Conservation (phyloP, 1,284 basidiomycete species). For the Thecaphora thlaspeos region DNA sequence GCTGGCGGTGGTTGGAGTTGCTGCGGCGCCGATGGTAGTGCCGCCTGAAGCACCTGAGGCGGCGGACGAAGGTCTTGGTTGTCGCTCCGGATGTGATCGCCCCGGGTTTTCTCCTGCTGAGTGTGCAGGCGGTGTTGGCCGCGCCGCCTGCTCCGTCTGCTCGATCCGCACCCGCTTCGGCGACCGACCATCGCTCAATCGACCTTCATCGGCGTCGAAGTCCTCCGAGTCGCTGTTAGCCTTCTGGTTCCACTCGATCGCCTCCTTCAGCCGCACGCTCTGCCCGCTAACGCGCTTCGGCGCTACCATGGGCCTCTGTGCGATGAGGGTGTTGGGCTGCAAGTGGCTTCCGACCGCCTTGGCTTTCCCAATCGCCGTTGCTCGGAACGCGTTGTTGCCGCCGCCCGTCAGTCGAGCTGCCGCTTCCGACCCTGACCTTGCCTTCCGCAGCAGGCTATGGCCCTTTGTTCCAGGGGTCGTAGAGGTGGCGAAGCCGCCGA, state of each 20-base stretch:
- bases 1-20: not conserved
- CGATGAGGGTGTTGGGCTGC: conserved; percentile 9
- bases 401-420: conserved; percentile 25
- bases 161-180: conserved; percentile 13
- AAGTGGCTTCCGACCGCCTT: conserved; percentile 19
- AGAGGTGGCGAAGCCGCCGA: not conserved
- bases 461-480: conserved; percentile 20
- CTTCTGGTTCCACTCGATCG: not conserved
- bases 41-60: not conserved
- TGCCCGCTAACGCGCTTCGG: conserved; percentile 11
- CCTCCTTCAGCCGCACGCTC: not conserved
- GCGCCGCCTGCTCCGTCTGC: conserved; percentile 4
- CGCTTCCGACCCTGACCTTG: conserved; percentile 16
- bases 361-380: conserved; percentile 17
- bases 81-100: too few species aligned
- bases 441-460: conserved; percentile 34
- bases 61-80: too few species aligned
- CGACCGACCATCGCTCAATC: conserved; percentile 13
- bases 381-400: not conserved
- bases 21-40: not conserved
- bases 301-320: conserved; percentile 26
- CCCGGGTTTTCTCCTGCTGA: too few species aligned
- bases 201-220: not conserved
- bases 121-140: not conserved
- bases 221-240: not conserved